These are phyloP conservation scores for Saussurea involucrata DNA, from an alignment of 129 eudicot genomes.

Conservation along the genomic window DNA sequence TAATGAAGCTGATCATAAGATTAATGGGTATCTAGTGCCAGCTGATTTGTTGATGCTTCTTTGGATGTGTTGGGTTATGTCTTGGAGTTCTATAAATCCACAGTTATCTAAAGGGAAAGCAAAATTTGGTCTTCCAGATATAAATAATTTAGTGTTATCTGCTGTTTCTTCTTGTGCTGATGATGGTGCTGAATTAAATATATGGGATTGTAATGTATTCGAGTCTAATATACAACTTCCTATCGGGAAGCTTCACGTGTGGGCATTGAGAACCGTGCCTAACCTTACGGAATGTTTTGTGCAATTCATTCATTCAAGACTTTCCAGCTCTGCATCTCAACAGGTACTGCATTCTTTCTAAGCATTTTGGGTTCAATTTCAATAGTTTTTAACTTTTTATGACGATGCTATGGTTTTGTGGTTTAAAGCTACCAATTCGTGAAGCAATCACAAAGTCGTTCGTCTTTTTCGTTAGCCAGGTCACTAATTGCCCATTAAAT, in stretches of 20 bases:
- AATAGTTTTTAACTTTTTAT: neutral
- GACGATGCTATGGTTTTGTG: neutral
- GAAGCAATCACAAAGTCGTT: neutral
- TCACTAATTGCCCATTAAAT: neutral
- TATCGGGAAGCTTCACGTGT: constrained; percentile 55
- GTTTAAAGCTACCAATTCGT: neutral
- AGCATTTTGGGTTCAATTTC: neutral
- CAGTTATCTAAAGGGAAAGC: constrained; percentile 17
- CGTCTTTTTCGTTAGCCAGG: neutral
- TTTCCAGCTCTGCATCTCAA: constrained; percentile 33
- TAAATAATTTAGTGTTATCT: constrained; percentile 61
- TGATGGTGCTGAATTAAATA: constrained; percentile 31
- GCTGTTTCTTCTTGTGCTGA: constrained; percentile 67
- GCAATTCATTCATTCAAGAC: constrained; percentile 57
- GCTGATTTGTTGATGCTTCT: constrained; percentile 62
- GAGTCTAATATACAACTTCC: constrained; percentile 50
- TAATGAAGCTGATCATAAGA: constrained; percentile 59
- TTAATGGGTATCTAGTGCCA: constrained; percentile 58
- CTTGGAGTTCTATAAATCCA: constrained; percentile 45
- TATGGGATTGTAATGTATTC: constrained; percentile 33
- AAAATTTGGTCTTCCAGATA: constrained; percentile 52
- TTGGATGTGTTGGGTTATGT: constrained; percentile 74
- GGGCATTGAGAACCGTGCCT: constrained; percentile 82
- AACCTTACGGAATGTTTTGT: constrained; percentile 73
- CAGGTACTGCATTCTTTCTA: constrained; percentile 41